These are phyloP conservation scores for Aspergillus quadrilineatus DNA, from an alignment of 2,329 filamentous ascomycete genomes.

Conservation along the genomic window DNA sequence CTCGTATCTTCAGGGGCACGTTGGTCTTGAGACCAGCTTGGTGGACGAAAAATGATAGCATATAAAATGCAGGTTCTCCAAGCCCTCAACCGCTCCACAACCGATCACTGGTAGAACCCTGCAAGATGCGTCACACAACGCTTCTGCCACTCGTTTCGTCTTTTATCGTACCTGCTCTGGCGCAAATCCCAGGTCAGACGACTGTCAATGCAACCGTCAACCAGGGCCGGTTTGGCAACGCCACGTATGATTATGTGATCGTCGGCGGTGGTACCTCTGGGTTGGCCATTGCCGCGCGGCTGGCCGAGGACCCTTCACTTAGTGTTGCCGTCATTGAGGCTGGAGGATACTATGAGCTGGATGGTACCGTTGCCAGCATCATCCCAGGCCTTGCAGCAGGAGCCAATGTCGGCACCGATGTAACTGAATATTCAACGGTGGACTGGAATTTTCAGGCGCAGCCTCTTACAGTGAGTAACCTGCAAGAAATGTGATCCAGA, in stretches of 20 bases:
- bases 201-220: not conserved
- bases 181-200: no score
- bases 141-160: no score
- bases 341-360: constrained; percentile 52
- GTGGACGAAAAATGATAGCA: no score
- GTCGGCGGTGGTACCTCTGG: constrained; percentile 42
- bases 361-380: not conserved
- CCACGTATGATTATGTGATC: constrained; percentile 32
- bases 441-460: constrained; percentile 27
- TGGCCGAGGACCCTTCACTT: constrained; percentile 49
- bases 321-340: constrained; percentile 40
- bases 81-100: no score
- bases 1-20: no score
- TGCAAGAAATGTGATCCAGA: not conserved
- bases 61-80: no score
- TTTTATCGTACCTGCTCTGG: no score
- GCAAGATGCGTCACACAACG: no score
- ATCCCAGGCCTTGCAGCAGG: constrained; percentile 12
- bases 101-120: no score
- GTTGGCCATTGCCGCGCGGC: constrained; percentile 49
- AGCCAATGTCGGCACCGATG: constrained; percentile 23
- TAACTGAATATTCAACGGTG: constrained; percentile 17
- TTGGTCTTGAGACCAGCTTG: no score
- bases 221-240: not conserved
- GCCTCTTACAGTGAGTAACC: constrained; percentile 17